Percentiles rank a stretch among this genome's conserved stretches.
These are phyloP conservation scores for Schrenkiella parvula DNA, from an alignment of 345 rosid species.

Conservation along the genomic window DNA sequence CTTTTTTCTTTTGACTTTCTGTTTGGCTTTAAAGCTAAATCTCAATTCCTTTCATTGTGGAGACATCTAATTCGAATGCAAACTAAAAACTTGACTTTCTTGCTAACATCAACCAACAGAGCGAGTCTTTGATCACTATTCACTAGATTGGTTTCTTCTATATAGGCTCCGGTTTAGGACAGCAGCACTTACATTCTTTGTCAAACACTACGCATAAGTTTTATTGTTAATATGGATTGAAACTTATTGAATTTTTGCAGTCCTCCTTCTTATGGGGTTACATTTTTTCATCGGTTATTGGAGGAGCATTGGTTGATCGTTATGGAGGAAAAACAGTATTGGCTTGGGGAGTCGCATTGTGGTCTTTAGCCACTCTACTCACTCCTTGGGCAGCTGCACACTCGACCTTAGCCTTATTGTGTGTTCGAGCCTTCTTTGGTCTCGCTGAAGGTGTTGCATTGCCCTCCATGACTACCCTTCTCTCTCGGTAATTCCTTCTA, in stretches of 20 bases:
- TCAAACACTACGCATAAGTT: not conserved
- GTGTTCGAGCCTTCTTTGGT: slow-evolving; percentile 80
- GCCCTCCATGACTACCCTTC: slow-evolving; percentile 81
- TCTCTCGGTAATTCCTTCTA: slow-evolving; percentile 52
- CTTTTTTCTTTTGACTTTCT: not conserved
- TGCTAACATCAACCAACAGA: not conserved
- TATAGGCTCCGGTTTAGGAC: not conserved
- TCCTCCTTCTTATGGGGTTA: slow-evolving; percentile 98
- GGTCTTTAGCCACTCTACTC: slow-evolving; percentile 89
- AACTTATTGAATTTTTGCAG: slow-evolving; percentile 34
- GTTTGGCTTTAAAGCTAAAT: not conserved
- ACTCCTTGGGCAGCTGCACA: slow-evolving; percentile 93
- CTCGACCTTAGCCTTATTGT: slow-evolving; percentile 64
- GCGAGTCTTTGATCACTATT: not conserved
- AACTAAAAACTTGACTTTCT: not conserved
- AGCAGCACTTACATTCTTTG: not conserved
- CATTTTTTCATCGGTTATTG: slow-evolving; percentile 78
- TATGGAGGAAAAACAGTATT: slow-evolving; percentile 84
- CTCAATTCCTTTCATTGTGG: not conserved
- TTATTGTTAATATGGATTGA: not conserved
- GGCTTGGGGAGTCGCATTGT: slow-evolving; percentile 82
- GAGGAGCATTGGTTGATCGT: slow-evolving; percentile 84
- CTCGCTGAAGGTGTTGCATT: slow-evolving; percentile 92
- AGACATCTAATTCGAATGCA: not conserved
- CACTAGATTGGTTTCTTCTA: not conserved